These are phyloP conservation scores for Zelonia costaricensis DNA, from an alignment of 208 protist species.

Conservation along the genomic window DNA sequence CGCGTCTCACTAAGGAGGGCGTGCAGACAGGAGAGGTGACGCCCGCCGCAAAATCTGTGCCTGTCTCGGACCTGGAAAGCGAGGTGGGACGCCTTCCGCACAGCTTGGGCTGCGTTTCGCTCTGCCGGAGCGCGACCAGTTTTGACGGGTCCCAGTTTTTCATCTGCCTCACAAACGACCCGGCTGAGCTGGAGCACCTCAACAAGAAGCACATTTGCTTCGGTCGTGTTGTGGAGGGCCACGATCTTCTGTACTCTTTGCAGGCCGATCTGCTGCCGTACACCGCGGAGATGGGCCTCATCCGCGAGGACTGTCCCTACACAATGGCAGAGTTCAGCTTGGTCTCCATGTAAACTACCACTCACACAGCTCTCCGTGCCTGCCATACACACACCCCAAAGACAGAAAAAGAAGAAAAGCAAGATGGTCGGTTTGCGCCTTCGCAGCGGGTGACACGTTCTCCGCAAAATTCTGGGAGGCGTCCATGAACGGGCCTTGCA, in stretches of 20 bases:
- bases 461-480: no score
- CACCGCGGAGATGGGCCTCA: constrained; percentile 46
- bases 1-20: constrained; percentile 57
- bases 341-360: constrained; percentile 25
- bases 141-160: constrained; percentile 85
- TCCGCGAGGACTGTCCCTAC: constrained; percentile 32
- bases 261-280: constrained; percentile 41
- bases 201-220: constrained; percentile 75
- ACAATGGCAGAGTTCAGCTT: constrained; percentile 22
- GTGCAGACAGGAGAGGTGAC: constrained; percentile 76
- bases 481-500: no score
- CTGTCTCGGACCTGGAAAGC: constrained; percentile 50
- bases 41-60: constrained; percentile 36
- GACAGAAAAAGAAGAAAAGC: neutral
- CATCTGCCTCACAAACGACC: constrained; percentile 74
- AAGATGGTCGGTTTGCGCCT: no score
- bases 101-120: constrained; percentile 54
- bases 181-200: constrained; percentile 62
- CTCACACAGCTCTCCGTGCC: no score
- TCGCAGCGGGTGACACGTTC: no score
- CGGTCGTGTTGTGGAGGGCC: constrained; percentile 60
- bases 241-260: constrained; percentile 44
- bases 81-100: constrained; percentile 65
- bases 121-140: constrained; percentile 51
- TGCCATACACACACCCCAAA: no score